Conservation (phyloP, 768 basidiomycete genomes). For the Phylloporus sp. region DNA sequence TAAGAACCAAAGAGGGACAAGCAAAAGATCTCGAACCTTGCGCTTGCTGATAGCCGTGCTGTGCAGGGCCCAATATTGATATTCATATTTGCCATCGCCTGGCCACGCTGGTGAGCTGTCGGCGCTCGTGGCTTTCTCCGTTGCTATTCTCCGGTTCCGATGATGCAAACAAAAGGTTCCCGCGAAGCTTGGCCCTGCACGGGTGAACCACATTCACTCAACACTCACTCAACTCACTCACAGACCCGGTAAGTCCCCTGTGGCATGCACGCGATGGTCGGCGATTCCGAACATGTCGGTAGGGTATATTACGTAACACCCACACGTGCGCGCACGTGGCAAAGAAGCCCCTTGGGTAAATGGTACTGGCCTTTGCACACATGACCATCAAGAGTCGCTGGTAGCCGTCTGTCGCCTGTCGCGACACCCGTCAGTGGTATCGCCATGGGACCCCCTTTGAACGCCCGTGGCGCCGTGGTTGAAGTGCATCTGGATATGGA, state of each 20-base stretch:
- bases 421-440: constrained; percentile 22
- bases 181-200: constrained; percentile 24
- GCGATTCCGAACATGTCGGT: constrained; percentile 14
- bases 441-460: constrained; percentile 19
- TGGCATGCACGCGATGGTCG: constrained; percentile 24
- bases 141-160: constrained; percentile 18
- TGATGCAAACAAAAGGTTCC: constrained; percentile 14
- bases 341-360: not conserved
- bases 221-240: too few relatives aligned
- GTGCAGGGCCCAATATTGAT: constrained; percentile 27
- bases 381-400: not conserved
- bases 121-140: constrained; percentile 27
- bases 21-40: constrained; percentile 27
- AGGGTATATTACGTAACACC: not conserved
- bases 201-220: too few relatives aligned
- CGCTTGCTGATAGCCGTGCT: constrained; percentile 32
- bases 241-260: too few relatives aligned
- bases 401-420: constrained; percentile 1
- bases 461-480: constrained; percentile 17
- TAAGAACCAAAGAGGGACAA: constrained; percentile 17
- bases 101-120: constrained; percentile 27
- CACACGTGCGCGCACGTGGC: constrained; percentile 10
- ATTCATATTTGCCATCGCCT: constrained; percentile 23
- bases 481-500: not conserved
- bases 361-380: not conserved